Evolutionary conservation across 2,329 filamentous ascomycete genomes (phyloP), one percentile per base, ranked within the genome.

Genomic region (Clarireedia hainanense): DNA sequence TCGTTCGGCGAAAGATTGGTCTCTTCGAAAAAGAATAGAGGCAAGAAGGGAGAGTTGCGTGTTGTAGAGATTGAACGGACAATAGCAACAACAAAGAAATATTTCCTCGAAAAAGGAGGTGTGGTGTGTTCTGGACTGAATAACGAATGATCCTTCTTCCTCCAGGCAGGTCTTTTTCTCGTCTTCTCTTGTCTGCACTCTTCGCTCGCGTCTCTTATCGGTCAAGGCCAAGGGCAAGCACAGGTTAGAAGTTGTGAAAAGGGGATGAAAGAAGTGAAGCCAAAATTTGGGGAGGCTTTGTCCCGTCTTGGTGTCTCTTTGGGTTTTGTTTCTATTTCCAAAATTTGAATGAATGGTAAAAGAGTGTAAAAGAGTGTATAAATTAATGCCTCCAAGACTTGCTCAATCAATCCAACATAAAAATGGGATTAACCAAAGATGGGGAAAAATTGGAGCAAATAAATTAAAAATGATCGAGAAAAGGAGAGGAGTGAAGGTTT

Each of bases 41-140:
- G 10, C 6, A 17, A n/a, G 5, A 14, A 42, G 6, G 20, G 39
- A 42, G 39, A n/a, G 20, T n/a, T 15, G 15, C 6, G 39, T 6
- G 20, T 42, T 15, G 39, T 17, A 42, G n/a, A 42, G 20, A 42
- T 7, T 17, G 39, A 42, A 42, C 6, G 43, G 48, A 54, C 52
- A 54, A 54, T 54, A 54, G 52, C 20, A 54, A 54, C 52, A 54
- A 54, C 52, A 54, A 54, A 54, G 52, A 54, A 49, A 43, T 49
- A 27, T 49, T 49, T 34, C n/a, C 40, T 20, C 26, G n/a, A 14
- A 48, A 54, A 54, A 54, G 48, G 45, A 45, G 39, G 51, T 34
- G 30, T 9, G 10, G 30, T 34, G 30, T 20, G 20, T 34, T 34
- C 30, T 34, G 30, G 30, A 12, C 30, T 34, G 30, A 34, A 34